Base-by-base conservation (phyloP, 164 flowering plant species). In the Platanus orientalis region DNA sequence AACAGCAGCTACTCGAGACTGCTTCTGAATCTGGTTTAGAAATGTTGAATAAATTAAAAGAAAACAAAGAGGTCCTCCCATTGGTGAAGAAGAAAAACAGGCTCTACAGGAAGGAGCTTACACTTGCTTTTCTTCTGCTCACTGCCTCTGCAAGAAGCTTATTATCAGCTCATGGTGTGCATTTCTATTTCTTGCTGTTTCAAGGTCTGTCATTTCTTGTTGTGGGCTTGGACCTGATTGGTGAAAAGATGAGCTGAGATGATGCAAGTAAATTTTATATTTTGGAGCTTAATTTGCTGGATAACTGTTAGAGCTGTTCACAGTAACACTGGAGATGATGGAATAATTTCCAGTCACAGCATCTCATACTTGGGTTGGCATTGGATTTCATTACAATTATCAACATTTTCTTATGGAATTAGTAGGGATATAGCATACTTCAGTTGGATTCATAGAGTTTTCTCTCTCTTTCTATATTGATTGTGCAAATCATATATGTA, bases 161-260 rank as follows among this genome's bases (percentile, higher is more conserved):
- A 19, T 62, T 87, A 36, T 87, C 90, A 0, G 84, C 83, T 0
- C 93, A 87, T 40, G 93, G 93, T 49, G 73, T 87, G 32, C 90
- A 87, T 63, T 87, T 87, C 74, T 87, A 87, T 57, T 87, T 79
- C 80, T 68, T 87, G 73, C 72, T 87, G 61, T 87, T 87, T 60
- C 90, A 87, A 63, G 93, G 93, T 7, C 34, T 84, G 61, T 73
- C 88, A n/a, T 87, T 87, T 60, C 80, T 87, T 21, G 80, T 77
- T 11, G 78, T 87, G 19, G 93, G 93, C 0, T 69, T 87, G 73
- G 93, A 87, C 65, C 74, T 87, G 68, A 80, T 87, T 55, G 93
- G 93, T 9, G 93, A 87, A 75, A 90, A 83, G 62, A 54, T 81
- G 39, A 78, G 76, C 75, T 83, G n/a, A n/a, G n/a, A n/a, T n/a